Evolutionary conservation across 306 rosid species (phyloP).

Genomic region (Rosa persica): DNA sequence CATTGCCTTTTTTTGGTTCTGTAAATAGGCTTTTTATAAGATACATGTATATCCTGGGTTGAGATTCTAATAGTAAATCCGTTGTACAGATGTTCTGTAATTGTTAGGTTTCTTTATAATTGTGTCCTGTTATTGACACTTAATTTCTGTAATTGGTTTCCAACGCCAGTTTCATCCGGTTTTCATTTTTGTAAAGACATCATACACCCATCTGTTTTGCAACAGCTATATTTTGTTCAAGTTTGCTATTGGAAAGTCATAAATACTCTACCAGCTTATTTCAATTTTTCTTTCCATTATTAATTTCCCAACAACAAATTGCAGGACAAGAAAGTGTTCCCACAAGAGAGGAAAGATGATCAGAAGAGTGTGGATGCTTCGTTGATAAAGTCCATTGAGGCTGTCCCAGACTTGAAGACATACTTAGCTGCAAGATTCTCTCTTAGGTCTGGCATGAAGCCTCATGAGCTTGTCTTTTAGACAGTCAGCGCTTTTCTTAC

Average conservation of each 20-base stretch:
- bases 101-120: background rate
- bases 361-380: constrained; percentile 65
- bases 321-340: constrained; percentile 66
- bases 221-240: background rate
- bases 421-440: constrained; percentile 81
- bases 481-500: background rate
- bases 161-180: background rate
- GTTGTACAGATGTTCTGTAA: background rate
- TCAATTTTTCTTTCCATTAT: background rate
- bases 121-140: background rate
- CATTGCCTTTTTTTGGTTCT: background rate
- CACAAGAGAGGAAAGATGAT: constrained; percentile 76
- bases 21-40: background rate
- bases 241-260: background rate
- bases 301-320: constrained; percentile 1
- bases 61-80: background rate
- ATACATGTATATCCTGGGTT: background rate
- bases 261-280: background rate
- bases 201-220: background rate
- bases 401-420: constrained; percentile 68
- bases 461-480: constrained; percentile 72
- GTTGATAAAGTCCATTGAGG: constrained; percentile 57
- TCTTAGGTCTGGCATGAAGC: constrained; percentile 70
- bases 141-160: background rate
- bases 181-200: background rate